Evolutionary conservation across 495 filamentous ascomycete species (phyloP), one percentile per base, ranked within the genome.

Genomic region (Lophium mytilinum): DNA sequence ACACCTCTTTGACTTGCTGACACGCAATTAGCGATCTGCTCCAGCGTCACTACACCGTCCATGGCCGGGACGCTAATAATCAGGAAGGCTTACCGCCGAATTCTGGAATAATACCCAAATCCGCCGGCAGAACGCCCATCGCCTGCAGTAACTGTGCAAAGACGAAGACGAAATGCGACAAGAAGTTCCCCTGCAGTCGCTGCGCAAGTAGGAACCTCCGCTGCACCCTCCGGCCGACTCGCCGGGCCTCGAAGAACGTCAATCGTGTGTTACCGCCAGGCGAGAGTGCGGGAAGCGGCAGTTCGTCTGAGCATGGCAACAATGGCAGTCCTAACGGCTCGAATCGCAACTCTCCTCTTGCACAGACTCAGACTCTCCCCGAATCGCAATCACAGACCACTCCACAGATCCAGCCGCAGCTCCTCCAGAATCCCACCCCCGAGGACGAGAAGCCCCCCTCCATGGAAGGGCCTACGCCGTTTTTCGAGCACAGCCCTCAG

Each of bases 151-250:
- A 74, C 40, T 74, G 72, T 47, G 72, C 72, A 2, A 73, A 73
- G 56, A 73, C 71, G 0, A 74, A 74, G 69, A 83, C 82, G 5
- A 80, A 78, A n/a, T 87, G 83, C 63, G 83, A 87, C 62, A 85
- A 85, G 68, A 74, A 74, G 66, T 75, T 82, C 10, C 82, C 83
- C 9, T 84, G 81, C 65, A 73, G 74, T 41, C 71, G 82, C 55
- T 84, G 82, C 63, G 65, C 74, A 1, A 76, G 77, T 24, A 78
- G 83, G 63, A 79, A 79, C 61, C 72, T 84, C 11, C 55, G 69
- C 12, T 86, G 82, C 60, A 74, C 73, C 39, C 66, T 79, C 18
- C 70, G 82, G 12, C 81, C 75, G 53, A 81, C 81, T 5, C 73
- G 82, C 8, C 72, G 80, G 47, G 73, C 78, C 0, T 75, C 79